Evolutionary conservation across 2,329 filamentous ascomycete genomes (phyloP).

Genomic region (Diaporthe sp.): DNA sequence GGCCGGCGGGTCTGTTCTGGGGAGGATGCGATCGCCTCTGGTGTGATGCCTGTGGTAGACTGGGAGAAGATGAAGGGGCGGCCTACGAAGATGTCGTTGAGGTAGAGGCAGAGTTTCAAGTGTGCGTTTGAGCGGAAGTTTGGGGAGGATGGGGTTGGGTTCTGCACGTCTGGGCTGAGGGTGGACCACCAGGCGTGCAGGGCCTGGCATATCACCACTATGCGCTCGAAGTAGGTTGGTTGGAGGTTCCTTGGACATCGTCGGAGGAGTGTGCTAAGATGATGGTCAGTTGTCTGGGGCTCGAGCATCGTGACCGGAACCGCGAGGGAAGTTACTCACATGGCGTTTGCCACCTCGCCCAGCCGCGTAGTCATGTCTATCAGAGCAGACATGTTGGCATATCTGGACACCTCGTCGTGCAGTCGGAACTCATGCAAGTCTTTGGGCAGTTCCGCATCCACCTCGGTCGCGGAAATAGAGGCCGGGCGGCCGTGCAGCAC

Average conservation of each 20-base stretch:
- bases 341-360: conserved; percentile 56
- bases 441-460: conserved; percentile 67
- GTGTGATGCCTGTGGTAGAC: conserved; percentile 28
- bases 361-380: conserved; percentile 54
- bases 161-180: conserved; percentile 54
- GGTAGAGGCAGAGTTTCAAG: conserved; percentile 65
- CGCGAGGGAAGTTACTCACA: conserved; percentile 47
- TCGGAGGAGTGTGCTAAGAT: conserved; percentile 54
- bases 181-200: conserved; percentile 59
- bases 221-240: conserved; percentile 55
- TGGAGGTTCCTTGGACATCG: conserved; percentile 55
- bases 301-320: neutral
- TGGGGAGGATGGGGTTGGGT: conserved; percentile 56
- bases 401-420: conserved; percentile 27
- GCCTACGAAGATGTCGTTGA: conserved; percentile 67
- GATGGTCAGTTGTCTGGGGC: conserved; percentile 42
- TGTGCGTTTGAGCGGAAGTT: conserved; percentile 65
- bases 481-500: conserved; percentile 69
- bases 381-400: conserved; percentile 40
- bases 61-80: conserved; percentile 65
- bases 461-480: conserved; percentile 66
- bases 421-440: conserved; percentile 55
- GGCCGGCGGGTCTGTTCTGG: conserved; percentile 4
- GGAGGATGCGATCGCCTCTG: conserved; percentile 22
- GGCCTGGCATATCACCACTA: conserved; percentile 54